Conservation (phyloP, 2,329 filamentous ascomycete species). For the Ophiosphaerella korrae region DNA sequence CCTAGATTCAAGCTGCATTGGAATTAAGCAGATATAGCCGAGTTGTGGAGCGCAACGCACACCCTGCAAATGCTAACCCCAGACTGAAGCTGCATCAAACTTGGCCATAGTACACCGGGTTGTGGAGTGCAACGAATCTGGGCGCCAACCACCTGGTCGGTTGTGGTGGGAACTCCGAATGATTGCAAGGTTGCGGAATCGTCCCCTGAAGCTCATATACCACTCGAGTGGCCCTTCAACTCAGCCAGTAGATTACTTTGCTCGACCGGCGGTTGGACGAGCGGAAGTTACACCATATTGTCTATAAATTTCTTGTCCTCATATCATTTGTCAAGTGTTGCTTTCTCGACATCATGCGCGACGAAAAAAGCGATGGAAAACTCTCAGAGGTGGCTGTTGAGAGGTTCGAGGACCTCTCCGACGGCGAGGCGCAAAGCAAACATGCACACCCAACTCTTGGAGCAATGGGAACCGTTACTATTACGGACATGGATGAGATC, state of each 20-base stretch:
- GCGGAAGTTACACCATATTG: constrained; percentile 7
- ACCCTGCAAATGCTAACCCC: constrained; percentile 4
- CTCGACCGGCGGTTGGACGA: constrained; percentile 13
- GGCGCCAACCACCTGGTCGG: constrained; percentile 6
- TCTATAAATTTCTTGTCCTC: too few relatives aligned
- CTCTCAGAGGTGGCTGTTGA: constrained; percentile 12
- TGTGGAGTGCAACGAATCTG: background rate
- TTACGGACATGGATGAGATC: constrained; percentile 32
- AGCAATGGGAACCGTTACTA: constrained; percentile 37
- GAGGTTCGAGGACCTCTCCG: constrained; percentile 15
- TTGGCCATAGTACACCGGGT: background rate
- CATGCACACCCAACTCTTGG: constrained; percentile 3
- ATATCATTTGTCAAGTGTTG: too few relatives aligned
- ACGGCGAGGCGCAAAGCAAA: constrained; percentile 10
- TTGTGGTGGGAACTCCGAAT: constrained; percentile 5
- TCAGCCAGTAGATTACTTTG: constrained; percentile 1
- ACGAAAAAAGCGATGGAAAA: constrained; percentile 15
- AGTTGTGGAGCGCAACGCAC: background rate
- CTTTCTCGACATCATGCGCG: background rate
- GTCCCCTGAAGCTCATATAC: background rate
- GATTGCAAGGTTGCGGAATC: background rate
- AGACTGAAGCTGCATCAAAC: background rate
- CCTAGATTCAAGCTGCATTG: background rate
- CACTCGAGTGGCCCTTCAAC: background rate
- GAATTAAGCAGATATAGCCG: background rate